Percentiles rank a stretch among this genome's conserved stretches.
Conservation (phyloP, 2,329 filamentous ascomycete genomes). For the Paraconiothyrium brasiliense region DNA sequence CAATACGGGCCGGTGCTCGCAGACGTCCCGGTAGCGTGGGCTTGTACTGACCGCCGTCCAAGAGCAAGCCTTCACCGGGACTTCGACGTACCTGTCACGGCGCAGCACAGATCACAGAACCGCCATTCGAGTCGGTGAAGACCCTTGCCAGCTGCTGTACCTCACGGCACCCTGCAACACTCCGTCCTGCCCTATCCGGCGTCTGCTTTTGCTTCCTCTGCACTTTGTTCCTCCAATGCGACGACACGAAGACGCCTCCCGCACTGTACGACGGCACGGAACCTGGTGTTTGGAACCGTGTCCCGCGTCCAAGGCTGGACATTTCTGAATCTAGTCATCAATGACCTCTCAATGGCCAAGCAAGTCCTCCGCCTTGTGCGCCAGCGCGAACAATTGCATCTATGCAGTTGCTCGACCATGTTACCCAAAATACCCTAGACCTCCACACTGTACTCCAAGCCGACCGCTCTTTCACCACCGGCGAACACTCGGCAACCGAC, state of each 20-base stretch:
- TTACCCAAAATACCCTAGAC: background rate
- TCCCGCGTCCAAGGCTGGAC: conserved; percentile 17
- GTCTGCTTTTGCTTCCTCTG: conserved; percentile 2
- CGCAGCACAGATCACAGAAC: conserved; percentile 9
- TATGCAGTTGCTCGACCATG: conserved; percentile 1
- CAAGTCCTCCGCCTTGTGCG: background rate
- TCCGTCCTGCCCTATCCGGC: conserved; percentile 11
- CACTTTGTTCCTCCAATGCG: conserved; percentile 21
- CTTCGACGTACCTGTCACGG: conserved; percentile 13
- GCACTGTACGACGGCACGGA: conserved; percentile 23
- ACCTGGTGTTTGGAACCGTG: conserved; percentile 30
- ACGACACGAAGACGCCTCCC: conserved; percentile 13
- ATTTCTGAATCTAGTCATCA: conserved; percentile 12
- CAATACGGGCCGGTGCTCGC: conserved; percentile 32
- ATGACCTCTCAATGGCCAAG: conserved; percentile 5
- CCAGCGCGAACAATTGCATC: conserved; percentile 3
- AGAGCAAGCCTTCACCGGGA: conserved; percentile 13
- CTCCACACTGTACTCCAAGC: conserved; percentile 5
- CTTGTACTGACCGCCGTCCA: conserved; percentile 27
- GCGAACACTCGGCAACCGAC: background rate
- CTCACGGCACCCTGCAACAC: conserved; percentile 16
- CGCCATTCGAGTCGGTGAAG: conserved; percentile 24
- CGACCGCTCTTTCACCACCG: background rate
- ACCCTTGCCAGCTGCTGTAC: conserved; percentile 19
- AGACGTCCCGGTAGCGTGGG: conserved; percentile 20